Conservation (phyloP, 2,329 filamentous ascomycete genomes). For the Cytospora piceicola region DNA sequence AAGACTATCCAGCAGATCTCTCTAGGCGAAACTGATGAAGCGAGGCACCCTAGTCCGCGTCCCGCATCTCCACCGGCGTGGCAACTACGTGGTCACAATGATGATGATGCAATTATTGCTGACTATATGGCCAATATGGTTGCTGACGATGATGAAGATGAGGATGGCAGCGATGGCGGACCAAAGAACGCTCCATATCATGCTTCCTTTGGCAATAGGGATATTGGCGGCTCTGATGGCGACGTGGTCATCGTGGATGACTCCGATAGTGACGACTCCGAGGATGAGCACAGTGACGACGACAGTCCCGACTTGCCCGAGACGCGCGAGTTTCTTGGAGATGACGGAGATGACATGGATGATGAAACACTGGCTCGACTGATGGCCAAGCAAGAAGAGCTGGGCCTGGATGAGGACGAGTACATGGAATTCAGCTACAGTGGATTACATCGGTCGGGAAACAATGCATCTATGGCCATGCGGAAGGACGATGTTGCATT, state of each 20-base stretch:
- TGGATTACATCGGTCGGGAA: constrained; percentile 16
- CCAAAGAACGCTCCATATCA: constrained; percentile 34
- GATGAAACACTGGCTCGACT: constrained; percentile 67
- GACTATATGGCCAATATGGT: constrained; percentile 74
- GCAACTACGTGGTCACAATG: constrained; percentile 33
- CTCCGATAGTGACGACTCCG: constrained; percentile 46
- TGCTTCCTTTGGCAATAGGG: constrained; percentile 40
- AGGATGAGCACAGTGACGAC: constrained; percentile 39
- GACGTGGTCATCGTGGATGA: constrained; percentile 46
- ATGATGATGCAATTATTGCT: constrained; percentile 60
- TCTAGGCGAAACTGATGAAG: constrained; percentile 12
- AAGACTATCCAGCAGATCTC: constrained; percentile 27
- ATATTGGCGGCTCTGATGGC: constrained; percentile 50
- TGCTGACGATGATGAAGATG: constrained; percentile 43
- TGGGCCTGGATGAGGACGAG: constrained; percentile 64
- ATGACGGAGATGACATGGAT: constrained; percentile 50
- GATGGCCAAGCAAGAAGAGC: constrained; percentile 64
- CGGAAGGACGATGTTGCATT: constrained; percentile 1
- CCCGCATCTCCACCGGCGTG: constrained; percentile 19
- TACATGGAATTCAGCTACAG: constrained; percentile 52
- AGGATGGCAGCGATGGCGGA: constrained; percentile 36
- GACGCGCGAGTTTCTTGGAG: constrained; percentile 39
- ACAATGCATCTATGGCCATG: not conserved
- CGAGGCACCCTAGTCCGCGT: not conserved
- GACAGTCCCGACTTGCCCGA: constrained; percentile 37